A percentile compares a stretch with the other conserved stretches of the same genome.
Evolutionary conservation across 805 yeast genomes (phyloP).

Genomic region (Pichia insulana): DNA sequence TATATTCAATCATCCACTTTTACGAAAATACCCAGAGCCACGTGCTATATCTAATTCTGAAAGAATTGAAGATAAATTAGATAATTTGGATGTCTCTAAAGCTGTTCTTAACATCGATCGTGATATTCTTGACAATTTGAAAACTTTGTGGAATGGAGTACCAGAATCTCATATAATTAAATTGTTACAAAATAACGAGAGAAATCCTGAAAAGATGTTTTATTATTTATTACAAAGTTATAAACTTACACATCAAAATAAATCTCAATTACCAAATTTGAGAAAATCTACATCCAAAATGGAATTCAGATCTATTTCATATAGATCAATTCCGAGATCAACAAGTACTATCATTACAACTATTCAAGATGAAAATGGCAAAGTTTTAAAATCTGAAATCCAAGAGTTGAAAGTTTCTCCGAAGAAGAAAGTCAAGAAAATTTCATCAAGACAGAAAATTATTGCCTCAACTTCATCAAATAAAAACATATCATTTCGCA

Average conservation of each 20-base stretch:
- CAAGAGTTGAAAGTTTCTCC: conserved; percentile 6
- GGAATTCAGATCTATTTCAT: not conserved
- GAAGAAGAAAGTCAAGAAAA: conserved; percentile 18
- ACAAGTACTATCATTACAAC: conserved; percentile 27
- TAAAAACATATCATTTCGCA: conserved; percentile 38
- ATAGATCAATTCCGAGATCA: conserved; percentile 19
- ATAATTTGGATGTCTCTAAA: conserved; percentile 20
- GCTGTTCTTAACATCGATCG: conserved; percentile 33
- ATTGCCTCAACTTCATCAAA: conserved; percentile 42
- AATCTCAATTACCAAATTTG: conserved; percentile 1
- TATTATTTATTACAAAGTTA: conserved; percentile 28
- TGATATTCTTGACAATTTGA: conserved; percentile 44
- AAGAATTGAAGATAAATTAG: conserved; percentile 12
- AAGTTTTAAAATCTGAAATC: conserved; percentile 18
- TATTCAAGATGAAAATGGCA: conserved; percentile 28
- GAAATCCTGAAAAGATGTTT: conserved; percentile 30
- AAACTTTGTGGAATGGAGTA: conserved; percentile 50
- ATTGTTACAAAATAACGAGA: conserved; percentile 19
- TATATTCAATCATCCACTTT: conserved; percentile 51
- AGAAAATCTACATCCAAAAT: conserved; percentile 8
- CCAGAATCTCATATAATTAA: conserved; percentile 27
- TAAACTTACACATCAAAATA: conserved; percentile 22
- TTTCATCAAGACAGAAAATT: conserved; percentile 21
- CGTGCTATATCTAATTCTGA: conserved; percentile 16
- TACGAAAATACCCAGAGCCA: conserved; percentile 37